A percentile compares a stretch with the other conserved stretches of the same genome.
phyloP scores from a whole-genome alignment of 768 basidiomycete species.

The Termitomyces sp. region DNA sequence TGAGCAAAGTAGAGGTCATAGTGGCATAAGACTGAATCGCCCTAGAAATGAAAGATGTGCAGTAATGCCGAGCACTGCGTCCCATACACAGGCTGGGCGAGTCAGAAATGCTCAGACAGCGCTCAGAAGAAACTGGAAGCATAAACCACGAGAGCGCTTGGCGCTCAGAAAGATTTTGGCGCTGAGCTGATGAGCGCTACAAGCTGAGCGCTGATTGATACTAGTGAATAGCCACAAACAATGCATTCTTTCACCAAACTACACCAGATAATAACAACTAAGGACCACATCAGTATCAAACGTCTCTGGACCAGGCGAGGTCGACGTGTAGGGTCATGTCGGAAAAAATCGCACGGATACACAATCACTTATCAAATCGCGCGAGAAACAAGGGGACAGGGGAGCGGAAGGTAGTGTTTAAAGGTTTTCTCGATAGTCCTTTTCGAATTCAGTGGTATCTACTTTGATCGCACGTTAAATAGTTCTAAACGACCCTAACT shows the following conservation, averaged over 20 bases:
- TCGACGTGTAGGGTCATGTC: constrained; percentile 33
- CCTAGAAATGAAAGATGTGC: background rate
- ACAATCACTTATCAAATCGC: constrained; percentile 60
- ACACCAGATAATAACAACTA: background rate
- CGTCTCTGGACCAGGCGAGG: background rate
- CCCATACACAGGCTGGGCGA: background rate
- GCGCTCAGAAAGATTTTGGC: background rate
- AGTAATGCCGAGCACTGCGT: background rate
- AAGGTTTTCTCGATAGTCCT: constrained; percentile 63
- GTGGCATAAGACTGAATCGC: background rate
- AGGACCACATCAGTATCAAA: background rate
- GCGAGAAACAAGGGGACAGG: constrained; percentile 36
- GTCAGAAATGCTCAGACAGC: background rate
- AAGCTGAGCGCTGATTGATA: too few relatives aligned
- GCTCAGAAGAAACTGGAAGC: background rate
- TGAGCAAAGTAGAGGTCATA: background rate
- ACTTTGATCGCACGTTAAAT: constrained; percentile 7
- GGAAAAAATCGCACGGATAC: constrained; percentile 41
- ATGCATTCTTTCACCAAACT: background rate
- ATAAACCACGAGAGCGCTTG: background rate
- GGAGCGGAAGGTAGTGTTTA: constrained; percentile 59
- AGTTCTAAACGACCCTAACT: constrained; percentile 5
- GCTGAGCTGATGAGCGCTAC: background rate
- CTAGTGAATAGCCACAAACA: background rate
- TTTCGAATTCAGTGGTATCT: constrained; percentile 62